These are phyloP conservation scores for Pyracantha coccinea DNA, from an alignment of 331 rosid species.

Conservation along the genomic window DNA sequence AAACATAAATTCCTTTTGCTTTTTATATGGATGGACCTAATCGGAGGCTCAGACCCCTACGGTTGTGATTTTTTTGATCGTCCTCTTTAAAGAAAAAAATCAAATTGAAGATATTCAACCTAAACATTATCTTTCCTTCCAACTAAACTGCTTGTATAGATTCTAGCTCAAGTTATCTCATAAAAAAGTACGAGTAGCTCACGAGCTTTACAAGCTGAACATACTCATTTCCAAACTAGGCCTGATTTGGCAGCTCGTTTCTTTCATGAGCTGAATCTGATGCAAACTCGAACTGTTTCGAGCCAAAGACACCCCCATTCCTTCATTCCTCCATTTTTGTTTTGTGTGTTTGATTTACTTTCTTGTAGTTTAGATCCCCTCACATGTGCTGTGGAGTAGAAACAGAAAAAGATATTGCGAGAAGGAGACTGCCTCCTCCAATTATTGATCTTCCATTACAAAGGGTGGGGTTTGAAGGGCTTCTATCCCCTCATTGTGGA, in stretches of 20 bases:
- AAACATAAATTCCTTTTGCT: too few relatives aligned
- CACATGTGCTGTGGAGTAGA: background rate
- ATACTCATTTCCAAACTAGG: background rate
- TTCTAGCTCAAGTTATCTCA: background rate
- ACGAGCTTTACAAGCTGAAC: background rate
- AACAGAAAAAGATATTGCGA: background rate
- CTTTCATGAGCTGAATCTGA: background rate
- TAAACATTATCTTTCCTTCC: too few relatives aligned
- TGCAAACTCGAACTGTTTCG: background rate
- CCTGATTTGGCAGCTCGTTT: background rate
- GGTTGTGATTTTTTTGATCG: too few relatives aligned
- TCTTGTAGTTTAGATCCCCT: background rate
- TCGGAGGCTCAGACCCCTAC: too few relatives aligned
- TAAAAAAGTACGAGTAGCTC: background rate
- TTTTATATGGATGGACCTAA: too few relatives aligned
- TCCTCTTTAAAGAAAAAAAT: too few relatives aligned
- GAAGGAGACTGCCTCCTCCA: background rate
- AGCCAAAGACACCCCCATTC: background rate
- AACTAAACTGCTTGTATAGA: too few relatives aligned
- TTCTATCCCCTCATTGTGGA: conserved; percentile 17
- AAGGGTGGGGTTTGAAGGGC: conserved; percentile 19
- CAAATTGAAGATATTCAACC: too few relatives aligned
- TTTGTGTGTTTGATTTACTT: background rate
- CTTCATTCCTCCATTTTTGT: background rate
- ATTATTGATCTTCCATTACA: background rate